phyloP scores from a whole-genome alignment of 1,284 basidiomycete genomes.

The Ustilago lituana region DNA sequence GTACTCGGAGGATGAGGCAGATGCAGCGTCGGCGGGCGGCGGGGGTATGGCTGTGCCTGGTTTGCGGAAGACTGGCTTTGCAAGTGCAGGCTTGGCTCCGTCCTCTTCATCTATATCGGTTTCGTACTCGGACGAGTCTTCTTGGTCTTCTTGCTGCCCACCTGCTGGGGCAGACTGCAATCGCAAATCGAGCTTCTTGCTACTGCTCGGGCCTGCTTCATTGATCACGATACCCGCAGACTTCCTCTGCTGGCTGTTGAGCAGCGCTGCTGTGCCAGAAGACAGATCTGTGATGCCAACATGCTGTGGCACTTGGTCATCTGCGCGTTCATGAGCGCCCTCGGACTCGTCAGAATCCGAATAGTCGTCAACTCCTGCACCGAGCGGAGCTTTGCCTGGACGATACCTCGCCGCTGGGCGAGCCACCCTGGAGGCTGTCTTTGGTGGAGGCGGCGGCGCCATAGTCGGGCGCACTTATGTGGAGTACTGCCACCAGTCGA shows the following conservation, averaged over 20 bases:
- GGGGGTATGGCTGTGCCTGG: constrained; percentile 15
- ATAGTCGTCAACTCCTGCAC: constrained; percentile 27
- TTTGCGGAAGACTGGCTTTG: constrained; percentile 43
- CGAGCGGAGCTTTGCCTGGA: constrained; percentile 61
- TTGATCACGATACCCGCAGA: constrained; percentile 20
- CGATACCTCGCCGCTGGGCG: constrained; percentile 62
- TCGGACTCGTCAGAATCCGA: constrained; percentile 39
- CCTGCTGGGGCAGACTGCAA: constrained; percentile 1
- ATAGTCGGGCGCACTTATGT: constrained; percentile 3
- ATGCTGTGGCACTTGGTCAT: background rate
- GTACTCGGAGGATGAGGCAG: constrained; percentile 69
- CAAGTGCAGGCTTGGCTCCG: constrained; percentile 12
- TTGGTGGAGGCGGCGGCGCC: constrained; percentile 14
- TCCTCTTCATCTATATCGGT: constrained; percentile 70
- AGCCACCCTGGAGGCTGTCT: constrained; percentile 27
- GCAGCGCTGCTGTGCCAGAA: constrained; percentile 11
- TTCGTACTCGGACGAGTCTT: constrained; percentile 69
- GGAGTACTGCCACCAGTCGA: too few relatives aligned
- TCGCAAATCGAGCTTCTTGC: constrained; percentile 37
- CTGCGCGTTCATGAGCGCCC: background rate
- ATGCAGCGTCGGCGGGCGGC: constrained; percentile 1
- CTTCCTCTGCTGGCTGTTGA: constrained; percentile 1
- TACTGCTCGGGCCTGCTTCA: constrained; percentile 8
- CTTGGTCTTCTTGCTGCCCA: background rate
- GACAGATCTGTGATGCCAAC: constrained; percentile 6